Percentiles rank a stretch among this genome's conserved stretches.
Evolutionary conservation across 495 filamentous ascomycete genomes (phyloP).

Genomic region (Aspergillus affinis): DNA sequence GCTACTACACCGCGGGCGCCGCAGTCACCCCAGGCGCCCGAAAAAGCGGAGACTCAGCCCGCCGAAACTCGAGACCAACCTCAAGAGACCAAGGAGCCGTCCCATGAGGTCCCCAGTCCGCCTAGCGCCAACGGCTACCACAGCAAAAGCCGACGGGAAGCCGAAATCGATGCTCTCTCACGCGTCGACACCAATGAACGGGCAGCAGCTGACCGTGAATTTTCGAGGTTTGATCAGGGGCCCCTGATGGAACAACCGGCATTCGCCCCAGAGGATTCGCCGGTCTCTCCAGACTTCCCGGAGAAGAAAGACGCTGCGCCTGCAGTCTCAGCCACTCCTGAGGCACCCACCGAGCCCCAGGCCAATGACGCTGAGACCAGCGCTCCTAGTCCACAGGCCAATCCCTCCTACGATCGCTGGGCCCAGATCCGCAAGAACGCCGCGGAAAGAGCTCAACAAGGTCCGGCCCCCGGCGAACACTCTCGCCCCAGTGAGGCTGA

Average conservation of each 20-base stretch:
- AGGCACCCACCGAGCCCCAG: not conserved
- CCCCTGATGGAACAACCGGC: constrained; percentile 84
- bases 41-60: constrained; percentile 28
- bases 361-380: constrained; percentile 7
- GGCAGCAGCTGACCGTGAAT: constrained; percentile 64
- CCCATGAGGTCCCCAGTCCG: constrained; percentile 16
- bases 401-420: constrained; percentile 71
- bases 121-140: constrained; percentile 28
- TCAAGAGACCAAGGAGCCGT: not conserved
- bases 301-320: constrained; percentile 14
- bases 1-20: constrained; percentile 6
- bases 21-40: constrained; percentile 10
- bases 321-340: too few species aligned
- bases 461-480: constrained; percentile 52
- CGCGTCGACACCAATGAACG: constrained; percentile 66
- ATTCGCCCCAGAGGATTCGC: constrained; percentile 71
- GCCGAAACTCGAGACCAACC: constrained; percentile 3
- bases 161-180: constrained; percentile 55
- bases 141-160: constrained; percentile 49
- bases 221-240: constrained; percentile 86
- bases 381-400: constrained; percentile 8
- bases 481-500: constrained; percentile 49
- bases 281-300: constrained; percentile 27
- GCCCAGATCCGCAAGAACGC: constrained; percentile 95
- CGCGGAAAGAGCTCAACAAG: constrained; percentile 62